phyloP scores from a whole-genome alignment of 192 early-diverging fungal genomes.

The Glomus cerebriforme region DNA sequence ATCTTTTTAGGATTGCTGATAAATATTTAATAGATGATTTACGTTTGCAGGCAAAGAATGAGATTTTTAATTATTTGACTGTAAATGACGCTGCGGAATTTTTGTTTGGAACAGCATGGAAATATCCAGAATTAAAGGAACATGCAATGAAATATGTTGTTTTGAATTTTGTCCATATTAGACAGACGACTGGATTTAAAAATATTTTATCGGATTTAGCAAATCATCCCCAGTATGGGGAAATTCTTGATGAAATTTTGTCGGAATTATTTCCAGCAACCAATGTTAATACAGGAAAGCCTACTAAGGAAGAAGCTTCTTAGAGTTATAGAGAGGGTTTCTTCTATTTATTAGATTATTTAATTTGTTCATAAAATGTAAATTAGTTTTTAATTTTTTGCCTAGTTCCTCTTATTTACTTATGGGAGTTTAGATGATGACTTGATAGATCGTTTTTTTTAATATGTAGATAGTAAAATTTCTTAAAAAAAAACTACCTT shows the following conservation, averaged over 20 bases:
- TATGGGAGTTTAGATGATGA: no score
- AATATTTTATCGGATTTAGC: conserved; percentile 15
- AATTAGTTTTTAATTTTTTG: no score
- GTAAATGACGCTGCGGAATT: conserved; percentile 26
- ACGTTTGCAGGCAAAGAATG: neutral
- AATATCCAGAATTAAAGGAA: conserved; percentile 31
- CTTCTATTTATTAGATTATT: neutral
- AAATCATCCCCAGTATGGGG: conserved; percentile 6
- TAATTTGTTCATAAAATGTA: no score
- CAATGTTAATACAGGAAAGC: conserved; percentile 22
- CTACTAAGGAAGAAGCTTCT: conserved; percentile 16
- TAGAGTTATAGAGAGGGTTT: neutral
- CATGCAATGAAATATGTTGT: conserved; percentile 25
- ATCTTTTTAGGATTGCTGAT: conserved; percentile 26
- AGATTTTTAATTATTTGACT: conserved; percentile 21
- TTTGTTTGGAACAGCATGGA: conserved; percentile 25
- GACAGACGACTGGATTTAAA: conserved; percentile 15
- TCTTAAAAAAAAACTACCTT: no score
- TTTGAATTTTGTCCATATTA: neutral
- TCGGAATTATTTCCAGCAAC: conserved; percentile 23
- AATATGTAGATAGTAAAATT: no score
- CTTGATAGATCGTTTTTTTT: no score
- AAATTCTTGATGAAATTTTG: conserved; percentile 20
- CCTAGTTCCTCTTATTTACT: no score
- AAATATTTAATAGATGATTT: conserved; percentile 31